Percentiles rank a stretch among this genome's conserved stretches.
Evolutionary conservation across 202 grass and related monocot genomes (phyloP).

Genomic region (Setaria italica): DNA sequence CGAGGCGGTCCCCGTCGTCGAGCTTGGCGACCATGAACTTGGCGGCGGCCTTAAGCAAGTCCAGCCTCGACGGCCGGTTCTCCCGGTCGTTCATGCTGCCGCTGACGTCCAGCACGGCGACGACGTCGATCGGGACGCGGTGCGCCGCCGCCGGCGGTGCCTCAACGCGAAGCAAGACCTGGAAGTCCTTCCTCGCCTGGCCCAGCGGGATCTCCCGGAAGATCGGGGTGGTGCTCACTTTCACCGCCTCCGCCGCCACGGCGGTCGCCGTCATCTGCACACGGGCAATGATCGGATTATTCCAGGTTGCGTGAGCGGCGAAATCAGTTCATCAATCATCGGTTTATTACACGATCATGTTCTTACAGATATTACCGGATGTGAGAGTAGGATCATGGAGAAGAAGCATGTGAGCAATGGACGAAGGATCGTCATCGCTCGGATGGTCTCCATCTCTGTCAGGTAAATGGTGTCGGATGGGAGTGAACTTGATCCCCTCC

Average conservation of each 20-base stretch:
- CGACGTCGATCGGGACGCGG: neutral
- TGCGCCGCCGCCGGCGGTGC: neutral
- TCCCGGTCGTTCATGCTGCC: neutral
- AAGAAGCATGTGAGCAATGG: neutral
- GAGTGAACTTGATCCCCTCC: neutral
- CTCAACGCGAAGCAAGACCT: conserved; percentile 22
- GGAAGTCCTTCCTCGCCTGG: conserved; percentile 9
- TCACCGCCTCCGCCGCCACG: neutral
- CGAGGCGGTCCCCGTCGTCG: neutral
- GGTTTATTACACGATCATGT: neutral
- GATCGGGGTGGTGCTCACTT: conserved; percentile 15
- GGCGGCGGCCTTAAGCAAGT: neutral
- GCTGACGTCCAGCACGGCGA: neutral
- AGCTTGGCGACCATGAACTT: conserved; percentile 12
- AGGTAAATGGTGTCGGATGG: neutral
- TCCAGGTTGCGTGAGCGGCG: neutral
- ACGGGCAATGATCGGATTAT: no score
- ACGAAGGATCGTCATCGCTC: neutral
- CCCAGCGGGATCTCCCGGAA: neutral
- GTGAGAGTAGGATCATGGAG: neutral
- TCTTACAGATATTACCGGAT: neutral
- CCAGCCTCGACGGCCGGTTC: neutral
- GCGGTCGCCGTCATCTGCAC: neutral
- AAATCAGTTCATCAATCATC: neutral
- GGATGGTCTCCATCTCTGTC: neutral